These are phyloP conservation scores for Garcia nutans DNA, from an alignment of 345 rosid genomes.

Conservation along the genomic window DNA sequence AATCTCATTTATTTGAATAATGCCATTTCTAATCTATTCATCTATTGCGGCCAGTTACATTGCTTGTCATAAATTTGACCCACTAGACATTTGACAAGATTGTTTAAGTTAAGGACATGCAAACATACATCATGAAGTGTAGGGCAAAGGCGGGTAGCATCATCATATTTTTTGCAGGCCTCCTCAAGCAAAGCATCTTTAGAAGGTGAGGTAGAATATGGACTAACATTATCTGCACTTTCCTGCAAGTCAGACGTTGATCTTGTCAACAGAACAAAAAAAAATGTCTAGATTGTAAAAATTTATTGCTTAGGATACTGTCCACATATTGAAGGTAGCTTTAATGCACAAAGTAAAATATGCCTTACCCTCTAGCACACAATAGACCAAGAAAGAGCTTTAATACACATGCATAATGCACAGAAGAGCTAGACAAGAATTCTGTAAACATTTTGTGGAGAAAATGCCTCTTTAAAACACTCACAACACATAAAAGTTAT, in stretches of 20 bases:
- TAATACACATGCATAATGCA: background rate
- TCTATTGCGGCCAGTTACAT: slow-evolving; percentile 1
- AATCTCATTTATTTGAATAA: background rate
- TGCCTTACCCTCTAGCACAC: background rate
- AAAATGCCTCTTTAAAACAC: background rate
- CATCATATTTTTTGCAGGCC: slow-evolving; percentile 94
- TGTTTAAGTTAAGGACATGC: background rate
- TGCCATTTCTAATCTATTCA: slow-evolving; percentile 6
- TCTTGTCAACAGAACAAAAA: background rate
- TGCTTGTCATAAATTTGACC: slow-evolving; percentile 9
- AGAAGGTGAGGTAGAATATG: slow-evolving; percentile 90
- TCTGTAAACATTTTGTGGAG: background rate
- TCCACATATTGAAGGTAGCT: background rate
- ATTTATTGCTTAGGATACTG: background rate
- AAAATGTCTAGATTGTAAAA: background rate
- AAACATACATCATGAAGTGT: slow-evolving; percentile 88
- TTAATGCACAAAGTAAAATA: background rate
- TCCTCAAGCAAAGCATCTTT: slow-evolving; percentile 96
- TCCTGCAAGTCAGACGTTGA: slow-evolving; percentile 57
- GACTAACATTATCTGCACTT: slow-evolving; percentile 90
- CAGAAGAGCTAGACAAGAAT: background rate
- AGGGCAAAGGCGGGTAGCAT: slow-evolving; percentile 89
- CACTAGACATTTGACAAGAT: slow-evolving; percentile 15
- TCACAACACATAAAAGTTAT: background rate
- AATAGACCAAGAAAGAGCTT: too few species aligned